A percentile compares a stretch with the other conserved stretches of the same genome.
phyloP scores from a whole-genome alignment of 495 filamentous ascomycete species.

The Penicillium paxilli region DNA sequence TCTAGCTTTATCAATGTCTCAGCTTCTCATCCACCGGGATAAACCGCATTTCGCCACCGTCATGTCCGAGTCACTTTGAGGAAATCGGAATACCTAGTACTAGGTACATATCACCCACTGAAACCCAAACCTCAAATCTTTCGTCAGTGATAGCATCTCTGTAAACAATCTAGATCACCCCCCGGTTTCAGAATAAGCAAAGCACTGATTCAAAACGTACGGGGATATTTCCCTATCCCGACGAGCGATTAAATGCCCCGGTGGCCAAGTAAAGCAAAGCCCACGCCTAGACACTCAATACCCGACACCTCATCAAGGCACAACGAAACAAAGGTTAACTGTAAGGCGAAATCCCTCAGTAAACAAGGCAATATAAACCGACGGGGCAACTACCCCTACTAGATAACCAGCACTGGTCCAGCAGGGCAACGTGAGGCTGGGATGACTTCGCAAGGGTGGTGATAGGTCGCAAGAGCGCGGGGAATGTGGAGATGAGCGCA shows the following conservation, averaged over 20 bases:
- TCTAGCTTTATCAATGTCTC: too few relatives aligned
- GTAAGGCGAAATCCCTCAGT: neutral
- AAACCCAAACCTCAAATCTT: too few relatives aligned
- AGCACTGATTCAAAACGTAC: neutral
- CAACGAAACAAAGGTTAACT: neutral
- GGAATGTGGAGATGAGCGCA: neutral
- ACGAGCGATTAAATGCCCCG: neutral
- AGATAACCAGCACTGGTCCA: too few relatives aligned
- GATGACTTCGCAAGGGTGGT: neutral
- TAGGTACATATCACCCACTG: too few relatives aligned
- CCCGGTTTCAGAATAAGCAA: too few relatives aligned
- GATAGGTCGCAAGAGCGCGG: neutral
- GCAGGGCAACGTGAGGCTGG: neutral
- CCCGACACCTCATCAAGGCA: neutral
- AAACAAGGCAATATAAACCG: neutral
- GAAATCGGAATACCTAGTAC: too few relatives aligned
- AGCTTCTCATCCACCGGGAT: too few relatives aligned
- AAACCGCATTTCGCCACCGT: too few relatives aligned
- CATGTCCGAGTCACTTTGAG: too few relatives aligned
- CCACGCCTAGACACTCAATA: neutral
- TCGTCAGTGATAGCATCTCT: too few relatives aligned
- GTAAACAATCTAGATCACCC: too few relatives aligned
- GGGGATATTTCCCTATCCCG: neutral
- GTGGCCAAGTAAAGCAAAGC: neutral
- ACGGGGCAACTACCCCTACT: neutral